Evolutionary conservation across 495 filamentous ascomycete species (phyloP).

Genomic region (Tuber umbilicatum): DNA sequence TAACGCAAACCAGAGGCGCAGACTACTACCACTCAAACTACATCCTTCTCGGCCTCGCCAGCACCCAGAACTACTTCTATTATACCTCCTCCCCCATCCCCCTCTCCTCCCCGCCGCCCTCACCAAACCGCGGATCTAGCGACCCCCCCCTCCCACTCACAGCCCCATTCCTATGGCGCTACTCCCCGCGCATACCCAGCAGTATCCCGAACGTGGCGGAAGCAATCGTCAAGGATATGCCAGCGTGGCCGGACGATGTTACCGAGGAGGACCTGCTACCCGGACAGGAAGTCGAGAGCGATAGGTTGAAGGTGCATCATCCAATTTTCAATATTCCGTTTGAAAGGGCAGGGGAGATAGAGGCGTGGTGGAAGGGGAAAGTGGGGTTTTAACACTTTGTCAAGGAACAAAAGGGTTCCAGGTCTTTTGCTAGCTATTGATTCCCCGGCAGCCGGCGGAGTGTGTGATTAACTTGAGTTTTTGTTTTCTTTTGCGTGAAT

Average conservation of each 20-base stretch:
- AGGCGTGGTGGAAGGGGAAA: slow-evolving; percentile 44
- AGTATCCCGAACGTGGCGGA: slow-evolving; percentile 19
- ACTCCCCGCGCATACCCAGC: slow-evolving; percentile 45
- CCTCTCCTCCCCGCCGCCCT: background rate
- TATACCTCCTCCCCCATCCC: slow-evolving; percentile 47
- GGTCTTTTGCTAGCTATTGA: background rate
- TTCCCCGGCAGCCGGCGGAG: background rate
- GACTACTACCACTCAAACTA: slow-evolving; percentile 94
- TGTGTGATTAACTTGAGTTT: background rate
- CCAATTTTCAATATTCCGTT: slow-evolving; percentile 81
- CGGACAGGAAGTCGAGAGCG: slow-evolving; percentile 46
- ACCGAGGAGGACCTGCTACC: slow-evolving; percentile 6
- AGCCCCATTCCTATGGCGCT: slow-evolving; percentile 62
- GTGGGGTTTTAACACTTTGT: slow-evolving; percentile 16
- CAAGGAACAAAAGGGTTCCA: background rate
- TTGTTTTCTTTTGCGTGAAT: background rate
- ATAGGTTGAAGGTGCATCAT: slow-evolving; percentile 57
- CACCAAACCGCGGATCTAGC: slow-evolving; percentile 23
- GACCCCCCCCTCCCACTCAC: slow-evolving; percentile 45
- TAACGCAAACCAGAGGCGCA: slow-evolving; percentile 50
- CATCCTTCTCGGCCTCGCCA: slow-evolving; percentile 76
- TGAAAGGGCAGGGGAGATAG: slow-evolving; percentile 57
- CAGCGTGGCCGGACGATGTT: slow-evolving; percentile 30
- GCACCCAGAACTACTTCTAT: slow-evolving; percentile 67
- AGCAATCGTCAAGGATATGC: slow-evolving; percentile 28